Conservation (phyloP, 805 yeast species). For the Kazachstania taianensis region DNA sequence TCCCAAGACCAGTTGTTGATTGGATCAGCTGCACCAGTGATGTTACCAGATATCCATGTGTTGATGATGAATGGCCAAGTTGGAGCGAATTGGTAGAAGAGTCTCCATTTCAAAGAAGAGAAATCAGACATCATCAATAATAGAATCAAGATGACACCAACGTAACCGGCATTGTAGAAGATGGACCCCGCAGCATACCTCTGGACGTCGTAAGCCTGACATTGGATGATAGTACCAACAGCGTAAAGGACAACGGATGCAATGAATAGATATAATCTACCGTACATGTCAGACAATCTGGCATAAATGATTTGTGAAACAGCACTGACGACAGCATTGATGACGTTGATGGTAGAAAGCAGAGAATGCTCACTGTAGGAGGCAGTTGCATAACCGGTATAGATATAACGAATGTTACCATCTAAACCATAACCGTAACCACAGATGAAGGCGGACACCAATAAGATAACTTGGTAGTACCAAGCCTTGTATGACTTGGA, state of each 20-base stretch:
- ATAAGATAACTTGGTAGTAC: constrained; percentile 29
- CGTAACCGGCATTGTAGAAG: constrained; percentile 42
- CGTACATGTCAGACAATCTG: constrained; percentile 46
- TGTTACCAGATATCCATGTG: constrained; percentile 66
- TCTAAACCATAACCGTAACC: constrained; percentile 50
- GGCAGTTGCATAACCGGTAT: constrained; percentile 41
- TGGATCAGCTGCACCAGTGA: constrained; percentile 33
- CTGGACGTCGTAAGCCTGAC: constrained; percentile 43
- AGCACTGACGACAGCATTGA: constrained; percentile 44
- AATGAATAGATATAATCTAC: constrained; percentile 40
- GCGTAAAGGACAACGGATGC: constrained; percentile 41
- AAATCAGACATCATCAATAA: constrained; percentile 55
- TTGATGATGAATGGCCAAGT: constrained; percentile 66
- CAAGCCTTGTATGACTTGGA: constrained; percentile 35
- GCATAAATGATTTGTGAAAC: constrained; percentile 50
- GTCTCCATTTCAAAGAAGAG: constrained; percentile 62
- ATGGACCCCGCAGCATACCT: constrained; percentile 50
- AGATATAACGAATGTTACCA: constrained; percentile 38
- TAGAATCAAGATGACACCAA: constrained; percentile 49
- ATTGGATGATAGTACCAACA: constrained; percentile 47
- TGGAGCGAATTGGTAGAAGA: constrained; percentile 53
- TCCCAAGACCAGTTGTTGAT: constrained; percentile 54
- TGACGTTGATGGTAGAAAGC: constrained; percentile 41
- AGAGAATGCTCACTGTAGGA: constrained; percentile 42
- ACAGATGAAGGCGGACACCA: constrained; percentile 38